Evolutionary conservation across 257 asterid species (phyloP), one percentile per base, ranked within the genome.

Genomic region (Catharanthus roseus): DNA sequence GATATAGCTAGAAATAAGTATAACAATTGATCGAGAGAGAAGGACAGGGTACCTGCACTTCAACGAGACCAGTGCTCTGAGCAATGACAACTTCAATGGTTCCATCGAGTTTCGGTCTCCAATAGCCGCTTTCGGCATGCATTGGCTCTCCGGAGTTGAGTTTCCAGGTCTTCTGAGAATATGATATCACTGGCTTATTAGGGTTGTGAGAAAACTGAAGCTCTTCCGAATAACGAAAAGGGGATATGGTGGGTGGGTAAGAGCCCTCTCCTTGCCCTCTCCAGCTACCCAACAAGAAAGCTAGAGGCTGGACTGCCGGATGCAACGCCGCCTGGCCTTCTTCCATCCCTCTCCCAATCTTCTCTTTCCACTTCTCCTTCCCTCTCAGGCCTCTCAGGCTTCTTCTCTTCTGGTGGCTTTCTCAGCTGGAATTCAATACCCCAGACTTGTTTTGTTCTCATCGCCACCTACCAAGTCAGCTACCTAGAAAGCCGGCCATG

Each of bases 41-140:
- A 49, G 55, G 19, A 49, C 55, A 23, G 24, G 23, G 6, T 49
- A 86, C 93, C 86, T 86, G 95, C 58, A 89, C 92, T 82, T 89
- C 96, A 65, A 79, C 95, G 1, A 89, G 82, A 47, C 89, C 96
- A 28, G 92, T 89, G 86, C 96, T 89, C 80, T 89, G 96, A 26
- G 96, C 92, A 53, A 89, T 80, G 45, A 87, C 92, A 47, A 86
- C 88, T 76, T 87, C 92, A 61, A 89, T 80, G 11, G 88, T 73
- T 0, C 95, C 96, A 19, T 87, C 95, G 28, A 68, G 78, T 70
- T 89, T 88, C 10, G 90, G 90, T 50, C 89, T 77, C 89, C 91
- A 87, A 47, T 72, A 89, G 24, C 96, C 96, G 39, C 86, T 87
- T 82, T 89, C 96, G 0, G 89, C 70, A 80, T 89, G 96, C 96